These are phyloP conservation scores for Phtheirospermum japonicum DNA, from an alignment of 257 asterid species.

Conservation along the genomic window DNA sequence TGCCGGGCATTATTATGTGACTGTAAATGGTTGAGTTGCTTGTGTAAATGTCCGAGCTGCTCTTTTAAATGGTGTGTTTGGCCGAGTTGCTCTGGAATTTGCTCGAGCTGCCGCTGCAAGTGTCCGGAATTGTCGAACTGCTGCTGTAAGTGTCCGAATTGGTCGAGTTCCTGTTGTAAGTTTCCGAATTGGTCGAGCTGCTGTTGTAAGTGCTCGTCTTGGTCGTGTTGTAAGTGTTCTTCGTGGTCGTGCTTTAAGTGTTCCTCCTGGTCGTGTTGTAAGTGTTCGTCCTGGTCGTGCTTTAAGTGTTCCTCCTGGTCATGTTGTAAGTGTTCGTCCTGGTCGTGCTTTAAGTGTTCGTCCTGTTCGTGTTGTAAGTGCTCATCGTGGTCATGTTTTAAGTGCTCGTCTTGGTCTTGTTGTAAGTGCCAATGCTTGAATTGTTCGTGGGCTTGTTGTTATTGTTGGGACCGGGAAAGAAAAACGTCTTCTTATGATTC, in stretches of 20 bases:
- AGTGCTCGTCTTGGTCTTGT: conserved; percentile 21
- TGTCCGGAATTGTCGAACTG: neutral
- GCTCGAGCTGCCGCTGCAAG: conserved; percentile 17
- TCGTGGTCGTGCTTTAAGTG: neutral
- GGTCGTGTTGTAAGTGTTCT: neutral
- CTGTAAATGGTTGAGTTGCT: conserved; percentile 28
- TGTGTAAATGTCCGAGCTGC: neutral
- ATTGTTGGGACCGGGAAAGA: conserved; percentile 25
- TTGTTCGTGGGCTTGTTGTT: conserved; percentile 30
- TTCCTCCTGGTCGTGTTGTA: conserved; percentile 8
- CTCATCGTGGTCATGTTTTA: conserved; percentile 21
- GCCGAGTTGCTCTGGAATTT: neutral
- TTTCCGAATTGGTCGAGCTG: neutral
- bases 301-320: neutral
- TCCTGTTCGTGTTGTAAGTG: conserved; percentile 25
- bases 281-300: neutral
- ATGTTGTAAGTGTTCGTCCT: neutral
- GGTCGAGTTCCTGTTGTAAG: neutral
- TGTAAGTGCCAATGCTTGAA: conserved; percentile 20
- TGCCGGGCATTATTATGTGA: conserved; percentile 20
- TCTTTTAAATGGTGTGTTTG: too few species aligned
- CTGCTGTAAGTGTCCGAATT: conserved; percentile 6
- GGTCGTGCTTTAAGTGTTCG: conserved; percentile 13
- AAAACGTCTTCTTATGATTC: conserved; percentile 22
- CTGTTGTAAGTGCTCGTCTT: conserved; percentile 14